phyloP scores from a whole-genome alignment of 1,284 basidiomycete species.

The Hymenochaete sp. region DNA sequence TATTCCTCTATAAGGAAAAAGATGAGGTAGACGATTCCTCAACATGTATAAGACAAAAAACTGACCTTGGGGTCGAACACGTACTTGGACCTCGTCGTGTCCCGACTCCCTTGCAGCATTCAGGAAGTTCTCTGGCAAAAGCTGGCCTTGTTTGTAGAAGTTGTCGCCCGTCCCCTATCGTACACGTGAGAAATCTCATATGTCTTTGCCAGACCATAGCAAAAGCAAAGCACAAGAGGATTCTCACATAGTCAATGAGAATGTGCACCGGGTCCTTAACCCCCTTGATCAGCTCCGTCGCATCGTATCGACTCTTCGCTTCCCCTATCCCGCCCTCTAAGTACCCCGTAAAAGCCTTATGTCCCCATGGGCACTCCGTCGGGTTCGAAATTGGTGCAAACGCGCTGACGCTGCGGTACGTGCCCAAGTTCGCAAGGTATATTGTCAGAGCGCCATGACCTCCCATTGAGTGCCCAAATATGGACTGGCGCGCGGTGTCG shows the following conservation, averaged over 20 bases:
- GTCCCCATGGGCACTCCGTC: constrained; percentile 81
- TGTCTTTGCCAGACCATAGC: background rate
- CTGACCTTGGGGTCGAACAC: constrained; percentile 73
- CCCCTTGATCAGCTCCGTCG: constrained; percentile 72
- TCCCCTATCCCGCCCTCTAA: constrained; percentile 72
- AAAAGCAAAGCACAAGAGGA: background rate
- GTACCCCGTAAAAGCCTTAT: constrained; percentile 90
- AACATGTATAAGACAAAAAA: too few species aligned
- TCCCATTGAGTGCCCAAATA: constrained; percentile 88
- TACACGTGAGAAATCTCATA: constrained; percentile 1
- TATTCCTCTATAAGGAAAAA: too few species aligned
- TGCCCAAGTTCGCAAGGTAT: constrained; percentile 69
- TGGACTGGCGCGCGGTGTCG: constrained; percentile 63
- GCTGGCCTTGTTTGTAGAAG: constrained; percentile 80
- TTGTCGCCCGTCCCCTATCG: constrained; percentile 74
- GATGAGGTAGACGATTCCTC: too few species aligned
- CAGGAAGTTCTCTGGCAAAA: constrained; percentile 85
- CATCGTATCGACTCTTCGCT: constrained; percentile 71
- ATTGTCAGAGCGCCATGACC: constrained; percentile 92
- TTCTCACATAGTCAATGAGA: constrained; percentile 73
- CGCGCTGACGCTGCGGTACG: constrained; percentile 85
- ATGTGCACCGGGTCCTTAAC: constrained; percentile 66
- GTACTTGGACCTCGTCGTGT: constrained; percentile 68
- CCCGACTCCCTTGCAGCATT: constrained; percentile 68
- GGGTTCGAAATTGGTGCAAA: constrained; percentile 94